These are phyloP conservation scores for Teratosphaeria gauchensis DNA, from an alignment of 2,329 filamentous ascomycete genomes.

Conservation along the genomic window DNA sequence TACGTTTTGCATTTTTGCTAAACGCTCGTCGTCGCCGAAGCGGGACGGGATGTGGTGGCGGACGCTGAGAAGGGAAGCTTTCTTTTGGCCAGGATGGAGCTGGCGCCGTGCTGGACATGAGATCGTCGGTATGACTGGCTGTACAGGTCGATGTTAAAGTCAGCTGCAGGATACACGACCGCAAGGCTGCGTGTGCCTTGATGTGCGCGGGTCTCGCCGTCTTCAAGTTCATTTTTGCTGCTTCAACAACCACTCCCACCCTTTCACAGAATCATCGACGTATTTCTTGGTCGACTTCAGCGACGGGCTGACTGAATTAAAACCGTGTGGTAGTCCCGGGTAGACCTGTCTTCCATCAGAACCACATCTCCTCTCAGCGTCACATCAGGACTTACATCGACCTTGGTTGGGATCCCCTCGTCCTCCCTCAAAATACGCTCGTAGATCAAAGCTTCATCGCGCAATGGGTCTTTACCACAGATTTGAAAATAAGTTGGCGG, in stretches of 20 bases:
- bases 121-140: too few relatives aligned
- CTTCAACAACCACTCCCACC: conserved; percentile 22
- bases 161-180: too few relatives aligned
- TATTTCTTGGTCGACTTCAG: conserved; percentile 19
- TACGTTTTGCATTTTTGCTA: too few relatives aligned
- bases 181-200: too few relatives aligned
- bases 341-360: conserved; percentile 22
- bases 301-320: conserved; percentile 24
- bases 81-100: too few relatives aligned
- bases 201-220: too few relatives aligned
- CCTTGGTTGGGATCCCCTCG: conserved; percentile 31
- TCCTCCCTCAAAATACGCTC: conserved; percentile 33
- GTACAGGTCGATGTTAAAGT: too few relatives aligned
- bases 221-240: conserved; percentile 7
- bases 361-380: not conserved
- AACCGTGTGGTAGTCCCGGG: conserved; percentile 34
- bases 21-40: too few relatives aligned
- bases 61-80: too few relatives aligned
- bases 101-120: too few relatives aligned
- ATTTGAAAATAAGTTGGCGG: conserved; percentile 41
- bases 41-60: too few relatives aligned
- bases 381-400: conserved; percentile 16
- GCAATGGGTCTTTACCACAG: conserved; percentile 38
- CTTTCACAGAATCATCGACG: conserved; percentile 20
- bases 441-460: conserved; percentile 42